Percentiles rank a stretch among this genome's conserved stretches.
Evolutionary conservation across 139 green algal genomes (phyloP).

Genomic region (Chlamydomonas sphaeroides): DNA sequence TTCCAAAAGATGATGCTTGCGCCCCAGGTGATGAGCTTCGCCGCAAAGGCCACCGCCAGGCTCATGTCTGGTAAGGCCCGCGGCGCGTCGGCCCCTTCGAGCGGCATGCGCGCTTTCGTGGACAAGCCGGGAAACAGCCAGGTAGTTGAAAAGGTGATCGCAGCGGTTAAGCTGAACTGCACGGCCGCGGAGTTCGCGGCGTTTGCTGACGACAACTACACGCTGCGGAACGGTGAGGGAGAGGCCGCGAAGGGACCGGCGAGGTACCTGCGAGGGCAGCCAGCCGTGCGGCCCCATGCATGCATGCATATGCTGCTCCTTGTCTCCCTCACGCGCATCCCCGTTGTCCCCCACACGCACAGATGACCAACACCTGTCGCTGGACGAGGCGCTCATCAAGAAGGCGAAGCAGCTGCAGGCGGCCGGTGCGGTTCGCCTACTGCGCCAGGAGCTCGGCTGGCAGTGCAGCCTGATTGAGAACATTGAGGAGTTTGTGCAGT

Average conservation of each 20-base stretch:
- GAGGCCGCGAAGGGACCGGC: no score
- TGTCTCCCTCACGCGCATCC: no score
- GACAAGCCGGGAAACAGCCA: neutral
- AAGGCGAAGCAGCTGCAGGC: neutral
- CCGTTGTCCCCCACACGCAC: neutral
- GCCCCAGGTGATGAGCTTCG: neutral
- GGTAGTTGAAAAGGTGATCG: neutral
- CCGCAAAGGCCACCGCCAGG: neutral
- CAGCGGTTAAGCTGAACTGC: neutral
- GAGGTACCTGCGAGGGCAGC: neutral
- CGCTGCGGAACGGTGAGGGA: neutral
- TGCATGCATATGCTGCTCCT: neutral
- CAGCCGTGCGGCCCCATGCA: neutral
- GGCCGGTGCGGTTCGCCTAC: neutral
- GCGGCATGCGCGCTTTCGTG: neutral
- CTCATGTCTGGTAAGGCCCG: neutral
- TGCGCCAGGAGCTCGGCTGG: neutral
- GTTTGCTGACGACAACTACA: neutral
- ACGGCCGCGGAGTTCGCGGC: neutral
- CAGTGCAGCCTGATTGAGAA: slow-evolving; percentile 23
- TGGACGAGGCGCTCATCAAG: slow-evolving; percentile 4
- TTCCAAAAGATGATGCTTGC: neutral
- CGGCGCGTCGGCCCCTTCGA: neutral
- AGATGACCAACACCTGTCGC: neutral
- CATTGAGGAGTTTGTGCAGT: neutral